Evolutionary conservation across 2,329 filamentous ascomycete species (phyloP), one percentile per base, ranked within the genome.

Genomic region (Tolypocladium amazonense): DNA sequence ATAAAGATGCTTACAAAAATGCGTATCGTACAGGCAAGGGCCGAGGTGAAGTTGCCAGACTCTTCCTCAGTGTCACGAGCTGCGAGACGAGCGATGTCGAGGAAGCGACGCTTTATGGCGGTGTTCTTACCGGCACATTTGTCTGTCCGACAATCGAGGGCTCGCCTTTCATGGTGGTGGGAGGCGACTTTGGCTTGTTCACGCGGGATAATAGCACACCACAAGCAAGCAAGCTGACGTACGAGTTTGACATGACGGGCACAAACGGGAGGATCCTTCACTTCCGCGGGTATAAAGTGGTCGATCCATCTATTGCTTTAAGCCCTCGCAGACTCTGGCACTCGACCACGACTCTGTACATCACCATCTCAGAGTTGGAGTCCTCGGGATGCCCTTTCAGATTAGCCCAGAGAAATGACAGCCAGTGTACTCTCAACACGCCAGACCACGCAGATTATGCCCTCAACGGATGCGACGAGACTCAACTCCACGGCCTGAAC

Each of bases 231-330:
- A 86, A 83, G 62, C 70, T 88, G 37, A 80, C 79, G 0, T 88
- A 88, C 66, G 79, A 85, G 65, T 84, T 87, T 61, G 80, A 83
- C 64, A 81, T 88, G 77, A 75, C 75, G 33, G 81, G 81, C 6
- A 75, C 79, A 4, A 73, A 82, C 61, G 81, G 81, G 18, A 72
- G 76, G 53, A 73, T 72, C 56, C 77, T 85, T 54, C 80, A 81
- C 60, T 84, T 88, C 67, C 77, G 85, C 62, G 85, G 84, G 0
- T 84, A 81, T 71, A 88, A 88, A 69, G 75, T 83, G 2, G 78
- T 88, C 50, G 81, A 87, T 68, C 80, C 84, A 4, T 81, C 81
- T 0, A 81, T 84, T 0, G 81, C 84, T 2, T 74, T 87, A 39
- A 78, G 79, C 2, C 78, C 81, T 1, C 64, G 74, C 47, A 76